Conservation (phyloP, 1,139 yeast species). For the Zhuliangozyma parablackwelliae region DNA sequence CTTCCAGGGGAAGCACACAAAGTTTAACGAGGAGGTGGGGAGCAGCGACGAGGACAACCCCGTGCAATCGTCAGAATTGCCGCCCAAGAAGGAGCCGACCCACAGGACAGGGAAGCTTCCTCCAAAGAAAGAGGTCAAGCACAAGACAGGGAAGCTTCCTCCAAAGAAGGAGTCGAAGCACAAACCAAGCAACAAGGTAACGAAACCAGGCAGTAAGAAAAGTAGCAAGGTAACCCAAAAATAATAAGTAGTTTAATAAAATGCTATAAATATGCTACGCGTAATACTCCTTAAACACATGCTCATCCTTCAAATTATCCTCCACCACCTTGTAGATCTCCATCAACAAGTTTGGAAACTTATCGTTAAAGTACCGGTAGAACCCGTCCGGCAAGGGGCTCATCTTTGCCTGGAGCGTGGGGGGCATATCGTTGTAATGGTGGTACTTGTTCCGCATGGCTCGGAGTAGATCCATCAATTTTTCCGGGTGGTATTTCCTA, state of each 20-base stretch:
- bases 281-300: conserved; percentile 53
- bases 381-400: conserved; percentile 83
- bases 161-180: too few relatives aligned
- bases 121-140: too few relatives aligned
- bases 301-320: conserved; percentile 56
- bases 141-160: too few relatives aligned
- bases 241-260: neutral
- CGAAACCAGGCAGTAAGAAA: conserved; percentile 1
- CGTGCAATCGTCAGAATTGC: conserved; percentile 1
- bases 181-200: neutral
- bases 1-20: conserved; percentile 59
- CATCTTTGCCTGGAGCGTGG: conserved; percentile 53
- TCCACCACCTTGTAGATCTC: conserved; percentile 65
- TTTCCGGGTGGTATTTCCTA: conserved; percentile 77
- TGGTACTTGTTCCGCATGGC: conserved; percentile 90
- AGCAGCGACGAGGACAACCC: conserved; percentile 3
- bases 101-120: too few relatives aligned
- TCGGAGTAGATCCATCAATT: conserved; percentile 77
- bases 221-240: conserved; percentile 2
- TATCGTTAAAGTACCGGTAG: conserved; percentile 63
- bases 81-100: neutral
- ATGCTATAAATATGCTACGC: conserved; percentile 1
- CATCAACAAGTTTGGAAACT: conserved; percentile 78
- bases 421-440: conserved; percentile 87
- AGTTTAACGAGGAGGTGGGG: conserved; percentile 27